Evolutionary conservation across 129 eudicot genomes (phyloP), one percentile per base, ranked within the genome.

Genomic region (Chrysanthemum makinoi): DNA sequence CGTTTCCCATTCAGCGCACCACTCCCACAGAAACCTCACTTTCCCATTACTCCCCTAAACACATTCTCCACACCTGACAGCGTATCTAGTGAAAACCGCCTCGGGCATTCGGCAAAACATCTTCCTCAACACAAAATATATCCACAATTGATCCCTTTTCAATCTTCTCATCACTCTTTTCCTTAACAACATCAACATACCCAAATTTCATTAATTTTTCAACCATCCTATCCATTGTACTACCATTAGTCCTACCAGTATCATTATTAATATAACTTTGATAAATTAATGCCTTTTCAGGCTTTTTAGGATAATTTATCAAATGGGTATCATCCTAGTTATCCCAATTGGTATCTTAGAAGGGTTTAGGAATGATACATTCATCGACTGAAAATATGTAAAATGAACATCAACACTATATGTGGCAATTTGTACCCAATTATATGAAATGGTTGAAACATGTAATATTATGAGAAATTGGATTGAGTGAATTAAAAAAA

Each of bases 1-100:
- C 93, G 82, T 79, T 49, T 89, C 98, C 89, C 89, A 75, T 94
- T 94, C 63, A 94, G 95, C 6, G 98, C 98, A 80, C 96, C 87
- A 13, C 84, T 94, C 96, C 98, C 98, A 89, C 2, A 96, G 98
- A 80, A 89, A 93, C 44, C 81, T 77, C 53, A 83, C 90, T 68
- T 86, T 86, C 33, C 89, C 87, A 55, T 76, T 63, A 61, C 62
- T 79, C 71, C 83, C 48, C 76, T 68, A 66, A 84, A 79, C 78
- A 62, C 89, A 70, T 75, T 70, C 19, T 88, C 88, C 59, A 81
- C 80, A 20, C 98, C 96, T 13, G 85, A 62, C 19, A 85, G 85
- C 3, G 81, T 80, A 20, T 82, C 82, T 1, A 78, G 83, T 16
- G 98, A 89, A 85, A 93, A 89, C 59, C 96, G 1, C 96, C 98